Evolutionary conservation across 202 grass and related monocot species (phyloP).

Genomic region (Schoenoplectus triqueter): DNA sequence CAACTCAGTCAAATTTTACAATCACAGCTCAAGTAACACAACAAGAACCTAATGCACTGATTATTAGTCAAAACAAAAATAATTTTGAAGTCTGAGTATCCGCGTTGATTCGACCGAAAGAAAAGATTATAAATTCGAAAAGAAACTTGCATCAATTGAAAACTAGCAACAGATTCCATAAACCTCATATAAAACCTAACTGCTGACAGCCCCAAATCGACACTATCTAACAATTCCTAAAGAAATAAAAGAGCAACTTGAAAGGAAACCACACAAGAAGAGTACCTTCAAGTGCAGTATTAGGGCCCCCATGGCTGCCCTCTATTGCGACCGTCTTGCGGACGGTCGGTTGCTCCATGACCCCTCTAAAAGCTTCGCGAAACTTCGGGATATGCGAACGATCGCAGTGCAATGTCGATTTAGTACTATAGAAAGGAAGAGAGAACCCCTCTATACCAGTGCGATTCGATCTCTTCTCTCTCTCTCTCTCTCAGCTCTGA

Average conservation of each 20-base stretch:
- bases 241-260: neutral
- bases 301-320: constrained; percentile 39
- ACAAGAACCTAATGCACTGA: neutral
- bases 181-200: constrained; percentile 33
- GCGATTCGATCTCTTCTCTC: constrained; percentile 34
- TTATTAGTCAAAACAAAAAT: constrained; percentile 8
- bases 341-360: constrained; percentile 37
- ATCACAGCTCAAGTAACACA: neutral
- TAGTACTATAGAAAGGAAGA: constrained; percentile 3
- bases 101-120: constrained; percentile 27
- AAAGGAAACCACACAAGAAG: neutral
- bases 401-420: constrained; percentile 3
- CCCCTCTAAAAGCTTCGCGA: constrained; percentile 44
- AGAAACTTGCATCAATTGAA: neutral
- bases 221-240: constrained; percentile 15
- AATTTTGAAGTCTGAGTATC: neutral
- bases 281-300: constrained; percentile 77
- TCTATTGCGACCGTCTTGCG: constrained; percentile 27
- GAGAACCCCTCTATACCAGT: neutral
- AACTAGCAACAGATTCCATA: constrained; percentile 51
- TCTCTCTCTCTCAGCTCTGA: constrained; percentile 27
- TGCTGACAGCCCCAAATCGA: constrained; percentile 3
- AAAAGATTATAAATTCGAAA: constrained; percentile 24
- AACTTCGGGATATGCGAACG: constrained; percentile 30
- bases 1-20: neutral